These are phyloP conservation scores for Phytophthora parvispora DNA, from an alignment of 352 stramenopile genomes.

Conservation along the genomic window DNA sequence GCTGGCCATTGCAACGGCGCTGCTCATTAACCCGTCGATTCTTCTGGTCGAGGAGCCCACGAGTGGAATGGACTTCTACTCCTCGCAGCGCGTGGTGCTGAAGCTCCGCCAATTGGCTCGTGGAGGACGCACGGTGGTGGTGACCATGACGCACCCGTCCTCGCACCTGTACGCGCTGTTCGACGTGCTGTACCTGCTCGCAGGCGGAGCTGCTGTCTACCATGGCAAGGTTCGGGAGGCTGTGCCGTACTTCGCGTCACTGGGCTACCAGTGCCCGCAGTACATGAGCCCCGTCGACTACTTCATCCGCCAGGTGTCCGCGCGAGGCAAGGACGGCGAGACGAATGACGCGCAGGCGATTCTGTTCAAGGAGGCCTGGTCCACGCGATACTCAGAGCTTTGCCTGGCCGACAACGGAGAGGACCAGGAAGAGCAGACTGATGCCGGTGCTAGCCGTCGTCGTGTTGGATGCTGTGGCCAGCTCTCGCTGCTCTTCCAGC, in stretches of 20 bases:
- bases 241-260: constrained; percentile 65
- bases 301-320: constrained; percentile 66
- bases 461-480: constrained; percentile 41
- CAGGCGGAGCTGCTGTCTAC: constrained; percentile 61
- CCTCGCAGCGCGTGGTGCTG: constrained; percentile 55
- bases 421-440: background rate
- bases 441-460: background rate
- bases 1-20: constrained; percentile 83
- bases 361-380: constrained; percentile 58
- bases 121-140: constrained; percentile 87
- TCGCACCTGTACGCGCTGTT: constrained; percentile 69
- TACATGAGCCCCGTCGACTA: constrained; percentile 77
- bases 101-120: constrained; percentile 81
- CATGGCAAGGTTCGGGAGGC: constrained; percentile 59
- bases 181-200: constrained; percentile 68
- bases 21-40: constrained; percentile 83
- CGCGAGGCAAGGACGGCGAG: constrained; percentile 44
- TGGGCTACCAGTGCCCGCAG: constrained; percentile 60
- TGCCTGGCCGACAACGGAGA: constrained; percentile 12
- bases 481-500: constrained; percentile 47
- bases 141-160: constrained; percentile 91
- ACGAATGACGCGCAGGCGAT: constrained; percentile 27
- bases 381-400: constrained; percentile 29
- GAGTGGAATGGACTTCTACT: constrained; percentile 68
- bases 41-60: constrained; percentile 91